A percentile compares a stretch with the other conserved stretches of the same genome.
These are phyloP conservation scores for Tricholoma sp. DNA, from an alignment of 768 basidiomycete genomes.

Conservation along the genomic window DNA sequence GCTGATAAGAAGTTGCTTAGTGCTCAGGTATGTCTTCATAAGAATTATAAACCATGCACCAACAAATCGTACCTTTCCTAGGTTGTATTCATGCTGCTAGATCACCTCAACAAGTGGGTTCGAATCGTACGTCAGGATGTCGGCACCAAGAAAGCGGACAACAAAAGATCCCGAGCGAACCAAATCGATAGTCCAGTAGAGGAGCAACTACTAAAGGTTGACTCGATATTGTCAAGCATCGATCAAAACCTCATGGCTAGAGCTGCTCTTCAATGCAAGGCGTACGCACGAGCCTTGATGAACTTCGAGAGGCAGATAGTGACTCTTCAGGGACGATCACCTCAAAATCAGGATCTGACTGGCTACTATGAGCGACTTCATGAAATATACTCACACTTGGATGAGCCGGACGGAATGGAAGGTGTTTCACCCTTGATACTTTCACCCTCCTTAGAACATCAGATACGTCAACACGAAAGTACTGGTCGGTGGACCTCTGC, in stretches of 20 bases:
- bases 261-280: conserved; percentile 91
- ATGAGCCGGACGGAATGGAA: conserved; percentile 99
- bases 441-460: conserved; percentile 87
- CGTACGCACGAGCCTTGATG: conserved; percentile 91
- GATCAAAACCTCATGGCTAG: conserved; percentile 86
- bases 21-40: conserved; percentile 66
- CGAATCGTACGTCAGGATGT: conserved; percentile 68
- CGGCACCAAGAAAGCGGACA: conserved; percentile 41
- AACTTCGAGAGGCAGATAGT: conserved; percentile 86
- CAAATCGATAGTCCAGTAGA: conserved; percentile 36
- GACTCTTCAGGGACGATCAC: conserved; percentile 38
- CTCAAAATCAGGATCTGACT: conserved; percentile 47
- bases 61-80: conserved; percentile 23
- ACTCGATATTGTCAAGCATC: conserved; percentile 78
- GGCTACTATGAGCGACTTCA: conserved; percentile 86
- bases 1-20: conserved; percentile 83
- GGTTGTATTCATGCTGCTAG: conserved; percentile 92
- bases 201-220: conserved; percentile 64
- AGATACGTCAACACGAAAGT: conserved; percentile 96
- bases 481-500: conserved; percentile 97
- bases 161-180: conserved; percentile 41
- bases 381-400: conserved; percentile 91
- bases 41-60: neutral
- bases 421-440: conserved; percentile 87
- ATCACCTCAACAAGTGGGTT: conserved; percentile 91